A percentile compares a stretch with the other conserved stretches of the same genome.
phyloP scores from a whole-genome alignment of 805 yeast genomes.

The Saturnispora sekii region DNA sequence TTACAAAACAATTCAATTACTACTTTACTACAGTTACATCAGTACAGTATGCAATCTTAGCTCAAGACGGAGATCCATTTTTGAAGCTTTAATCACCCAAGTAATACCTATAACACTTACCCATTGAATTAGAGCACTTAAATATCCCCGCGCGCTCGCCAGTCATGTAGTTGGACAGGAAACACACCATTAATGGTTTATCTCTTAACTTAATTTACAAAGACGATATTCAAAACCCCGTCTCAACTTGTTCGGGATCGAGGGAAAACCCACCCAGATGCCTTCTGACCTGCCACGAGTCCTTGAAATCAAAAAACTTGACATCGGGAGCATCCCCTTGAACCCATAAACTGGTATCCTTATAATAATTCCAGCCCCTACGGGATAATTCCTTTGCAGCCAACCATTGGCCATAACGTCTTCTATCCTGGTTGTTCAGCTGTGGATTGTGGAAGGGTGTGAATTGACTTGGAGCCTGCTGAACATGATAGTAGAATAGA shows the following conservation, averaged over 20 bases:
- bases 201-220: no score
- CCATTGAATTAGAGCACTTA: no score
- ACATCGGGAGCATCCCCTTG: conserved; percentile 17
- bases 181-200: no score
- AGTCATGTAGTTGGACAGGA: no score
- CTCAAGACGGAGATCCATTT: no score
- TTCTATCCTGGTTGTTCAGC: conserved; percentile 26
- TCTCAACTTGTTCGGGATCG: conserved; percentile 20
- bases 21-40: no score
- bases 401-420: conserved; percentile 25
- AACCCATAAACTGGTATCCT: conserved; percentile 11
- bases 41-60: no score
- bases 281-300: conserved; percentile 25
- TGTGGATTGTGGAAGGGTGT: conserved; percentile 15
- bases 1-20: no score
- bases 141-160: no score
- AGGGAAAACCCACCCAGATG: conserved; percentile 18
- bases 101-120: no score
- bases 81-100: no score
- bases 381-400: conserved; percentile 21
- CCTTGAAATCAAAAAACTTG: conserved; percentile 27
- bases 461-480: not conserved
- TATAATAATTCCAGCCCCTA: conserved; percentile 13
- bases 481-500: conserved; percentile 69
- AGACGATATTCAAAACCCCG: conserved; percentile 11